Percentiles rank a stretch among this genome's conserved stretches.
phyloP scores from a whole-genome alignment of 768 basidiomycete species.

The Tulasnella sp. region DNA sequence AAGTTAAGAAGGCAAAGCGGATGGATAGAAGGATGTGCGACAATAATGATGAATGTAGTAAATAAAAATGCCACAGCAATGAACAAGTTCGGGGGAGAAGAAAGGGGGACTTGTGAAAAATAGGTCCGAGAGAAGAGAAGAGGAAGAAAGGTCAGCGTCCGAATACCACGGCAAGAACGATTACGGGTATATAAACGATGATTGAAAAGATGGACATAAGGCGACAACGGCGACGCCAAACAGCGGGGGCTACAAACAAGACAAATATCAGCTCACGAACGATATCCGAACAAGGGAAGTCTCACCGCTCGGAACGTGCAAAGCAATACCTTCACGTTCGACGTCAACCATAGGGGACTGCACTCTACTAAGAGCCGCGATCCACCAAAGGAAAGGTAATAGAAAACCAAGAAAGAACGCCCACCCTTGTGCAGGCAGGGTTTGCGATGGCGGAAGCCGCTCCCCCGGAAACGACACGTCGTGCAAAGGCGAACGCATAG shows the following conservation, averaged over 20 bases:
- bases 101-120: neutral
- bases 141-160: constrained; percentile 1
- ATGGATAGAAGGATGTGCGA: neutral
- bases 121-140: neutral
- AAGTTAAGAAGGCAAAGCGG: neutral
- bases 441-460: neutral
- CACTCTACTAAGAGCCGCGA: constrained; percentile 7
- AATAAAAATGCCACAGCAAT: constrained; percentile 2
- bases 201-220: constrained; percentile 16
- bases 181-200: constrained; percentile 18
- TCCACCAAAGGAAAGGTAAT: constrained; percentile 17
- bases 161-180: constrained; percentile 17
- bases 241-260: neutral
- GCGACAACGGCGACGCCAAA: constrained; percentile 18
- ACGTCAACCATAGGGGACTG: neutral
- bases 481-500: neutral
- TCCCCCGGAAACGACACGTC: neutral
- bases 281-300: neutral
- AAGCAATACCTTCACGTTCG: neutral
- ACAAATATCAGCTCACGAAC: neutral
- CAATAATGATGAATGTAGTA: neutral
- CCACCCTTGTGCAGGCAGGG: constrained; percentile 16
- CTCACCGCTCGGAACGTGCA: constrained; percentile 4
- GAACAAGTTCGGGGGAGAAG: neutral
- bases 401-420: constrained; percentile 18